Percentiles rank a stretch among this genome's conserved stretches.
Evolutionary conservation across 192 early-diverging fungal genomes (phyloP).

Genomic region (Radiomyces spectabilis): DNA sequence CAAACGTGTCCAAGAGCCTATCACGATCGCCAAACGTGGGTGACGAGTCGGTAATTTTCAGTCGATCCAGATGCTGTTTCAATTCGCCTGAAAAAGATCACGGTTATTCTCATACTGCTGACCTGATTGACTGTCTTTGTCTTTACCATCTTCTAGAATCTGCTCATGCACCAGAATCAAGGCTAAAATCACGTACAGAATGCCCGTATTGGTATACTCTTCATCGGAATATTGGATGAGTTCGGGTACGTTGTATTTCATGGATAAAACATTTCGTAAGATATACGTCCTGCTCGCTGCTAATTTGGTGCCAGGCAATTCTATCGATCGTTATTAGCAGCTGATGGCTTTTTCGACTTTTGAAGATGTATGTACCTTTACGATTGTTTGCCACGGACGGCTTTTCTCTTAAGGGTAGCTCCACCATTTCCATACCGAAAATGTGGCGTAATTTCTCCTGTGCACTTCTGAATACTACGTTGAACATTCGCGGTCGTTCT

Average conservation of each 20-base stretch:
- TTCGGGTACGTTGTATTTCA: constrained; percentile 15
- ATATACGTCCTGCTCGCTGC: too few species aligned
- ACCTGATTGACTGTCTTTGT: neutral
- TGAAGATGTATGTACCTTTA: neutral
- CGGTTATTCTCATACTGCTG: neutral
- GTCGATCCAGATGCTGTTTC: constrained; percentile 13
- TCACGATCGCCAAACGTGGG: constrained; percentile 27
- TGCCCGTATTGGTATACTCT: constrained; percentile 35
- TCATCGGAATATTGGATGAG: constrained; percentile 34
- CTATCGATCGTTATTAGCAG: too few species aligned
- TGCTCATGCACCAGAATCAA: constrained; percentile 51
- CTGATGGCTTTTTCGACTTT: neutral
- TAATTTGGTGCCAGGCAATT: too few species aligned
- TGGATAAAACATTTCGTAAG: constrained; percentile 32
- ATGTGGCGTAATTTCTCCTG: constrained; percentile 36
- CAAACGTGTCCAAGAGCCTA: constrained; percentile 27
- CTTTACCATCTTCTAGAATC: constrained; percentile 35
- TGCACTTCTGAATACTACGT: constrained; percentile 41
- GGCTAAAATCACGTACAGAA: constrained; percentile 49
- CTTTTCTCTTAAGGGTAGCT: constrained; percentile 36
- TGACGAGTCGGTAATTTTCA: constrained; percentile 17
- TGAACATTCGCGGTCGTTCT: constrained; percentile 32
- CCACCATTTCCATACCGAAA: constrained; percentile 60
- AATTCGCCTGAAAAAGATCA: constrained; percentile 7
- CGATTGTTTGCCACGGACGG: neutral